Conservation (phyloP, 306 rosid species). For the Sindora glabra region DNA sequence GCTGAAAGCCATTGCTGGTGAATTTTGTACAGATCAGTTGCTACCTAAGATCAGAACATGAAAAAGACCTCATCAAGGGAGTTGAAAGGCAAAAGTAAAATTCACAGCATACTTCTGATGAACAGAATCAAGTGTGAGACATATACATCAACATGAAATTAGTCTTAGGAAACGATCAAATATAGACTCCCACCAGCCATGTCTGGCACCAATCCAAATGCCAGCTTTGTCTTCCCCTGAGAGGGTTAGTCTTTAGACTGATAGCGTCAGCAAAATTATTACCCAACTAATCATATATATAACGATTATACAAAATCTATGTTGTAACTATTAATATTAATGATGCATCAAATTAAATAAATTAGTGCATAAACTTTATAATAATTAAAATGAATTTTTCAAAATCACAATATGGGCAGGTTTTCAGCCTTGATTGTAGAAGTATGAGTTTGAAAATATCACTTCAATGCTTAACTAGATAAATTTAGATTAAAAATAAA, state of each 20-base stretch:
- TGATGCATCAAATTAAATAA: too few relatives aligned
- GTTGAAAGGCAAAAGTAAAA: background rate
- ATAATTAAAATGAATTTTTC: too few relatives aligned
- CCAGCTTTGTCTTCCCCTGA: background rate
- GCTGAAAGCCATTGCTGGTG: conserved; percentile 48
- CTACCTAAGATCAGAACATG: conserved; percentile 40
- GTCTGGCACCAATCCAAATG: background rate
- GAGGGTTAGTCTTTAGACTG: background rate
- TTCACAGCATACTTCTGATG: background rate
- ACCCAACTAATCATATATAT: too few relatives aligned
- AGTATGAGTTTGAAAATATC: too few relatives aligned
- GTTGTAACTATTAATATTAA: too few relatives aligned
- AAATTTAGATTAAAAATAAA: too few relatives aligned
- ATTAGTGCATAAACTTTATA: too few relatives aligned
- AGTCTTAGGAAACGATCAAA: background rate
- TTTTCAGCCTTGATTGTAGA: too few relatives aligned
- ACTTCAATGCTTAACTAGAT: too few relatives aligned
- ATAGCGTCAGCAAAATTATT: background rate
- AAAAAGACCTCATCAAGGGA: conserved; percentile 8
- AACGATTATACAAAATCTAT: too few relatives aligned
- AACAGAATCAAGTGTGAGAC: background rate
- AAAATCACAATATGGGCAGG: too few relatives aligned
- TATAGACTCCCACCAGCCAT: background rate
- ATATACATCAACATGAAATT: background rate
- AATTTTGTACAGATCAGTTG: conserved; percentile 55